Base-by-base conservation (phyloP, 1,284 basidiomycete genomes). In the Cryptococcus depauperatus region DNA sequence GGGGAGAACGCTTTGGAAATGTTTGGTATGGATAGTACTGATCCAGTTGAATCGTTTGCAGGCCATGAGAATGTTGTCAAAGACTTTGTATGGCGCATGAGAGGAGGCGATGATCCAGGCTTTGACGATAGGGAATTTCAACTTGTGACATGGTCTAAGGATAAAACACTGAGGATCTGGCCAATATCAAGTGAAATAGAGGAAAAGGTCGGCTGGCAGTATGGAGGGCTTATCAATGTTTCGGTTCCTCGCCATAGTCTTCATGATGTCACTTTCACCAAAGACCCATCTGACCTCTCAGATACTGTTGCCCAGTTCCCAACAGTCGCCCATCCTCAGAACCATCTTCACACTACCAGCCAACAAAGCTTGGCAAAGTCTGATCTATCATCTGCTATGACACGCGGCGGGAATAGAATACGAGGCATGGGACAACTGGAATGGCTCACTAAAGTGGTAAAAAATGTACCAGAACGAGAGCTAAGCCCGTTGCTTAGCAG, bases 91-190 rank as follows among this genome's bases (percentile, higher is more conserved):
- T 97, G 95, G 91, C 75, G 95, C 47, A 80, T 78, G 1, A 62
- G 74, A 41, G 79, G 79, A 35, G 74, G 73, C 0, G 57, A 69
- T 10, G 70, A 76, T 64, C 44, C 56, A 9, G 28, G 25, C n/a
- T 48, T 58, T 76, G 80, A 82, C 46, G 78, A 80, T 62, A 77
- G 80, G 8, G 82, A 85, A 47, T 92, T 90, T 66, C 91, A 95
- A 64, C 76, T 98, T 3, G 87, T 98, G 41, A 97, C 92, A 0
- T 97, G 92, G 93, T 88, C 87, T 2, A 93, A 92, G 67, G 95
- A 97, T 62, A 80, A 89, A 35, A 93, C 86, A 0, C 72, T 99
- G 28, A 75, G 89, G 8, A 85, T 97, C 56, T 96, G 91, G 88
- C 91, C 91, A 0, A 76, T 97, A 4, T 79, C 82, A 39, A 69